Evolutionary conservation across 176 grass and related monocot genomes (phyloP).

Genomic region (Lolium perenne): DNA sequence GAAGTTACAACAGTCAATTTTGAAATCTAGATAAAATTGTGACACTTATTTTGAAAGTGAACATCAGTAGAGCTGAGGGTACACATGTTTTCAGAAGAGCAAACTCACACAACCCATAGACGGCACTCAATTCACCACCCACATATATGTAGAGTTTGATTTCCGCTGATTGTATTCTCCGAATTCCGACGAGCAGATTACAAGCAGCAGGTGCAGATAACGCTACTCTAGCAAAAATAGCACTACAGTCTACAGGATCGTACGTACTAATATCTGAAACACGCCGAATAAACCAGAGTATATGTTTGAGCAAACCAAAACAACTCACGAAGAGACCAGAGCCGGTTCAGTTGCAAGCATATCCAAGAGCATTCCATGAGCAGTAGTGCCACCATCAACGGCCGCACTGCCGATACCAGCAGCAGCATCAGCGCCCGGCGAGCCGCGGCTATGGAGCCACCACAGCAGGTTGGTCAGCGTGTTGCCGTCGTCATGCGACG

Average conservation of each 20-base stretch:
- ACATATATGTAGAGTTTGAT: no score
- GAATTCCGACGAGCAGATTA: background rate
- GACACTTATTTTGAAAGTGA: no score
- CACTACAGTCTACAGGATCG: background rate
- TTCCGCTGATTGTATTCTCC: background rate
- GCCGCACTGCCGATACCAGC: slow-evolving; percentile 74
- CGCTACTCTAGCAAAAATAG: background rate
- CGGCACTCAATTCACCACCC: no score
- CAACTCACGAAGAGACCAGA: slow-evolving; percentile 14
- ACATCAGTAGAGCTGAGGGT: no score
- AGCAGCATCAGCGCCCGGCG: slow-evolving; percentile 38
- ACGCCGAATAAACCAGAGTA: background rate
- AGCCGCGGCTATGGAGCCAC: slow-evolving; percentile 85
- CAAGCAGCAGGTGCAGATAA: background rate
- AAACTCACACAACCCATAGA: no score
- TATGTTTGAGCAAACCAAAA: no score
- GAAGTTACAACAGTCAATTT: no score
- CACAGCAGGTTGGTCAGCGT: slow-evolving; percentile 85
- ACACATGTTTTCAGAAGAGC: no score
- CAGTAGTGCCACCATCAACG: slow-evolving; percentile 40
- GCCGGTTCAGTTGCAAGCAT: slow-evolving; percentile 1
- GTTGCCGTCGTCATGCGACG: slow-evolving; percentile 73
- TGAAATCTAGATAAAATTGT: no score
- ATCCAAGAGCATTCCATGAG: slow-evolving; percentile 22
- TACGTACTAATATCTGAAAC: background rate